Conservation (phyloP, 2,329 filamentous ascomycete species). For the Fusarium sterilihyphosum region DNA sequence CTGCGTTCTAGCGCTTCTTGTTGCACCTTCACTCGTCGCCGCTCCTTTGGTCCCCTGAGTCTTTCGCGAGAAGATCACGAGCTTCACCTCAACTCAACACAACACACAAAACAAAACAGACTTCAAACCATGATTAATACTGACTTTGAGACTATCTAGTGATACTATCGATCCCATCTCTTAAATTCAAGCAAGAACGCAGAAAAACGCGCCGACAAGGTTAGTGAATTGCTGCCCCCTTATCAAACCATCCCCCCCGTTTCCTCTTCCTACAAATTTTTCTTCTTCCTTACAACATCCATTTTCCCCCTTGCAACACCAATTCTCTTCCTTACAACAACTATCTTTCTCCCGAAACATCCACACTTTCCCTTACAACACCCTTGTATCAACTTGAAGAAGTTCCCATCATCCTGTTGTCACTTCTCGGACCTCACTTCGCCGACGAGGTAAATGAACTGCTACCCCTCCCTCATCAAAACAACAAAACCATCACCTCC, state of each 20-base stretch:
- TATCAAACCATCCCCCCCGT: not conserved
- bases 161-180: not conserved
- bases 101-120: not conserved
- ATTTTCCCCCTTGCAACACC: not conserved
- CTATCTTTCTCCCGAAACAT: not conserved
- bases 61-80: not conserved
- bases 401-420: not conserved
- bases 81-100: not conserved
- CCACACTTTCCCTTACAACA: not conserved
- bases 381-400: not conserved
- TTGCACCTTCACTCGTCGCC: not conserved
- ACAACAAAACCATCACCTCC: not conserved
- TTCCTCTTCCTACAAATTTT: not conserved
- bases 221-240: not conserved
- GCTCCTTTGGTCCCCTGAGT: not conserved
- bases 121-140: not conserved
- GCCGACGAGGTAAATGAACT: not conserved
- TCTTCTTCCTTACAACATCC: not conserved
- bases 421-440: not conserved
- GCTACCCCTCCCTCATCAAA: not conserved
- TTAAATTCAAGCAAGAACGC: not conserved
- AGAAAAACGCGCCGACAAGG: conserved; percentile 1
- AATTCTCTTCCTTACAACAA: not conserved
- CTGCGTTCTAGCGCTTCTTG: not conserved
- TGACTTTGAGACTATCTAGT: not conserved